Evolutionary conservation across 1,284 basidiomycete species (phyloP), one percentile per base, ranked within the genome.

Genomic region (Sanguinoderma infundibulare): DNA sequence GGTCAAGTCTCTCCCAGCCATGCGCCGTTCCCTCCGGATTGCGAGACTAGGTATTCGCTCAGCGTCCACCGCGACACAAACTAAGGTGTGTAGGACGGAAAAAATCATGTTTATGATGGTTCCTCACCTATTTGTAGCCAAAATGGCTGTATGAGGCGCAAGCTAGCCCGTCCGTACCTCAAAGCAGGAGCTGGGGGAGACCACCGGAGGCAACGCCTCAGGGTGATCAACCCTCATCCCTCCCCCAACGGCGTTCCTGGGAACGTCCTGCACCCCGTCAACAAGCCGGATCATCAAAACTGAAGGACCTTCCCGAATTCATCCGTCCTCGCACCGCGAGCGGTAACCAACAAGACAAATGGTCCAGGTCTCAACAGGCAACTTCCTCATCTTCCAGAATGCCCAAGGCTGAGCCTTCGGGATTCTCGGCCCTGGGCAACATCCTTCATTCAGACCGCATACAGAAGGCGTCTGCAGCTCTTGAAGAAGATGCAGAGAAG

Each of bases 371-470:
- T n/a, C 14, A 32, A 9, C 14, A 38, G 15, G 28, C 7, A 32
- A n/a, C 40, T 28, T 10, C 38, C 14, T 20, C 42, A n/a, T 53
- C 53, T 15, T 47, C 49, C 4, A 34, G 24, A 15, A 49, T 47
- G 15, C n/a, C 30, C 15, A 32, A 35, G 39, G 17, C 28, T 15
- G 24, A 39, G 53, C 26, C 38, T 17, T 44, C 42, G 5, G 30
- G 39, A 6, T 12, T 51, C 9, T 35, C 42, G 12, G 58, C 50
- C n/a, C n/a, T 66, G 3, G 51, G 55, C 5, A 46, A 55, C 24
- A 69, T 69, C 14, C 61, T 70, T 17, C 46, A 58, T 22, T 53
- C 47, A 10, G 63, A 67, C 12, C 65, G 69, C 5, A 66, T 70
- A 15, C 42, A 60, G 20, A 51, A 60, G 49, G 64, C 61, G 3